Percentiles rank a stretch among this genome's conserved stretches.
Conservation (phyloP, 371 early-diverging fungal species). For the Catenaria anguillulae region DNA sequence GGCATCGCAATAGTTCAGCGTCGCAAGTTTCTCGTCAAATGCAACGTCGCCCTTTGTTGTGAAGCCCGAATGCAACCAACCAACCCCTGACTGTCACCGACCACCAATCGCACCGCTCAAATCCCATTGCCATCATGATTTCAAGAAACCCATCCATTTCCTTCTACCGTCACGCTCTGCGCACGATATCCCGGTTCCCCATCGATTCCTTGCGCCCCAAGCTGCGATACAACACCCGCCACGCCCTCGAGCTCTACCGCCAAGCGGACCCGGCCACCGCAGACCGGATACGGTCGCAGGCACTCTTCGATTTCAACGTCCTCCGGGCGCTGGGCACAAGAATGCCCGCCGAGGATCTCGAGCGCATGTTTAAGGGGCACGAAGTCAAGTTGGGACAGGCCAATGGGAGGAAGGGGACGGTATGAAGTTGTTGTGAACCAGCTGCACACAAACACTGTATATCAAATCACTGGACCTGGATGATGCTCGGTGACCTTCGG, state of each 20-base stretch:
- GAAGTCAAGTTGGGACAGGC: too few relatives aligned
- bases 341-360: neutral
- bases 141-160: neutral
- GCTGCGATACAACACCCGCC: constrained; percentile 19
- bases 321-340: neutral
- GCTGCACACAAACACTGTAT: too few relatives aligned
- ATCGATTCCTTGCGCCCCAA: constrained; percentile 13
- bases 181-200: constrained; percentile 11
- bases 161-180: constrained; percentile 12
- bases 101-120: too few relatives aligned
- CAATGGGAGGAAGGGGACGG: too few relatives aligned
- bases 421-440: too few relatives aligned
- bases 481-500: too few relatives aligned
- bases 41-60: too few relatives aligned
- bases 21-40: too few relatives aligned
- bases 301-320: neutral
- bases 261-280: neutral
- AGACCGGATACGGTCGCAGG: neutral
- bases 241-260: constrained; percentile 21
- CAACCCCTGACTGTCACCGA: neutral
- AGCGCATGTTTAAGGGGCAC: neutral
- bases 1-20: too few relatives aligned
- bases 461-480: too few relatives aligned
- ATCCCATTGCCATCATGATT: too few relatives aligned
- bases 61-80: too few relatives aligned